Evolutionary conservation across 176 grass and related monocot species (phyloP), one percentile per base, ranked within the genome.

Genomic region (Elymus sibiricus): DNA sequence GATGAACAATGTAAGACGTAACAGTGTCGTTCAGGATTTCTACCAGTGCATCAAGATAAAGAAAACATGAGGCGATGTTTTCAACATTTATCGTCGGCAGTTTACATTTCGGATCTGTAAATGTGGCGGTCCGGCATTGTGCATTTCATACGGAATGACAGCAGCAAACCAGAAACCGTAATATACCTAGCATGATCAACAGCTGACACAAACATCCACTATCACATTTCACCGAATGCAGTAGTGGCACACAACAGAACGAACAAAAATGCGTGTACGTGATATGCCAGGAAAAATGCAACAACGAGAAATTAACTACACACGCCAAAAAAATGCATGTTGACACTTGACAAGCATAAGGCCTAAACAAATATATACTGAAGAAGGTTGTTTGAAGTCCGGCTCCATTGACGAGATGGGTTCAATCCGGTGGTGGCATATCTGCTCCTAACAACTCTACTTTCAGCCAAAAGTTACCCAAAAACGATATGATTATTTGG

Each of bases 401-500:
- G 44, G 31, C 3, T 69, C 51, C 80, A 62, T 38, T n/a, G 7
- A 25, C 64, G 80, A 22, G 9, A 83, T 9, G 7, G 49, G 22
- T 46, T 77, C 29, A 76, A 69, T 60, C 58, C 17, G 4, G 17
- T 42, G 44, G 9, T 42, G 56, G 38, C 68, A 26, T 69, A 46
- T 77, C 46, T 35, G 19, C 68, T 76, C 70, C 29, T 43, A 68
- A 79, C 64, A 78, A 51, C 53, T 73, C 22, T 42, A 40, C 22
- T 71, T 43, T 88, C 75, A 84, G 31, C 66, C 31, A 71, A 72
- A 76, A 82, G 3, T 53, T 56, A 53, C 44, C 77, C 46, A 66
- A 9, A 35, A 68, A 76, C 16, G 9, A 27, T 81, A 60, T 38
- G 46, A 67, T 65, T 76, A 70, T 55, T 64, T 79, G 31, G 40